Evolutionary conservation across 1,284 basidiomycete genomes (phyloP), one percentile per base, ranked within the genome.

Genomic region (Grifola frondosa): DNA sequence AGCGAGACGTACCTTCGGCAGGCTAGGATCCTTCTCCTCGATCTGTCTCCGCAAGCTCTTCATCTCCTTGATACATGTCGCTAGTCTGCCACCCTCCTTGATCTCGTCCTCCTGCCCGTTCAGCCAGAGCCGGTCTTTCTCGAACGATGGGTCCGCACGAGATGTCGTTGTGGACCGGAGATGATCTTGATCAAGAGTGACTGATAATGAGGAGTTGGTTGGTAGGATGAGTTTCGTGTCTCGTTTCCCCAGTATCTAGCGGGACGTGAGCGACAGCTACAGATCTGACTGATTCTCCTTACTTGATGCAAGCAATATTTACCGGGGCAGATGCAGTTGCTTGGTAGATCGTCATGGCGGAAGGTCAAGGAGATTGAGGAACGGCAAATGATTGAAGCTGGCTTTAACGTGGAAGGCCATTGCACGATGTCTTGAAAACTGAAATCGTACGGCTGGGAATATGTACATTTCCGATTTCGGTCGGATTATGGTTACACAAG

Each of bases 221-320:
- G 96, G 96, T 42, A 99, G 77, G 63, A 98, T 97, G 53, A 99
- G 83, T 56, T 85, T 81, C 8, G 92, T 95, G 69, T 98, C 89
- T 53, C 95, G 88, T 72, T 99, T 99, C 96, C 96, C 96, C 96
- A 99, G 74, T 95, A 96, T 64, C 92, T 94, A 58, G 38, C 48
- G 40, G 29, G 26, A 31, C 53, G 54, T 36, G 43, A 23, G 25
- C 30, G 21, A 20, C 30, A 17, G 21, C 17, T 19, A 19, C 43
- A 30, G 37, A 41, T 32, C 40, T 31, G 28, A 21, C 44, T 33
- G 34, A 16, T 45, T 43, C 50, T 17, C 61, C 80, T 60, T 51
- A 93, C 91, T 97, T 97, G 74, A 97, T 95, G 64, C 89, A 91
- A 21, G 94, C 94, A 59, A 97, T 97, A 70, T 97, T 97, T 53